phyloP scores from a whole-genome alignment of 2,329 filamentous ascomycete genomes.

The Microdochium bolleyi region DNA sequence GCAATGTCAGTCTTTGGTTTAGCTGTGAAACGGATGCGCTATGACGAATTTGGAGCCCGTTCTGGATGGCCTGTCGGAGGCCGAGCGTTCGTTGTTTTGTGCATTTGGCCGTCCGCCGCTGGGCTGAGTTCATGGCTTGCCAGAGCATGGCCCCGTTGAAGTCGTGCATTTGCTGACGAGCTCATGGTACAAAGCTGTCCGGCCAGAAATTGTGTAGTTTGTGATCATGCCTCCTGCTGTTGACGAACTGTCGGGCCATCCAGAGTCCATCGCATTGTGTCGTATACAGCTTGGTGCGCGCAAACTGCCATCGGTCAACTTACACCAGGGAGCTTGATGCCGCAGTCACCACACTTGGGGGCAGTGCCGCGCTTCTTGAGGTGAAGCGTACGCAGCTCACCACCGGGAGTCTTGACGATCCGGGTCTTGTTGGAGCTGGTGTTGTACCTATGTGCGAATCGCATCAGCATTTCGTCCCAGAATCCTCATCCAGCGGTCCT shows the following conservation, averaged over 20 bases:
- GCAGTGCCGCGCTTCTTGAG: constrained; percentile 99
- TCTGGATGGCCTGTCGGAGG: too few species aligned
- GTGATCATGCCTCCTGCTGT: too few species aligned
- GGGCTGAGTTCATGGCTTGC: too few species aligned
- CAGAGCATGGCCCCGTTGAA: too few species aligned
- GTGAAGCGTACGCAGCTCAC: constrained; percentile 92
- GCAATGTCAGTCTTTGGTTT: not conserved
- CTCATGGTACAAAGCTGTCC: too few species aligned
- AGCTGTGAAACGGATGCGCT: not conserved
- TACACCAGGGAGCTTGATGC: constrained; percentile 95
- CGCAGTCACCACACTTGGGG: constrained; percentile 99
- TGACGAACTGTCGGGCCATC: too few species aligned
- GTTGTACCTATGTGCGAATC: constrained; percentile 70
- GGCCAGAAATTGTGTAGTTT: too few species aligned
- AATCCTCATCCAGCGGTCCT: not conserved
- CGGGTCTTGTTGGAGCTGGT: constrained; percentile 96
- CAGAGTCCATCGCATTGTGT: too few species aligned
- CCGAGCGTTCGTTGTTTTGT: too few species aligned
- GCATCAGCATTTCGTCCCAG: constrained; percentile 10
- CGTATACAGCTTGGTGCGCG: not conserved
- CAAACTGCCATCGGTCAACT: constrained; percentile 37
- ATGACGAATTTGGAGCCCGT: not conserved
- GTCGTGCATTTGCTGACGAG: too few species aligned
- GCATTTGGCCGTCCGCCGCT: too few species aligned
- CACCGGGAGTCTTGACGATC: constrained; percentile 92